Conservation (phyloP, 139 green algal species). For the Auxenochlorella pyrenoidosa region DNA sequence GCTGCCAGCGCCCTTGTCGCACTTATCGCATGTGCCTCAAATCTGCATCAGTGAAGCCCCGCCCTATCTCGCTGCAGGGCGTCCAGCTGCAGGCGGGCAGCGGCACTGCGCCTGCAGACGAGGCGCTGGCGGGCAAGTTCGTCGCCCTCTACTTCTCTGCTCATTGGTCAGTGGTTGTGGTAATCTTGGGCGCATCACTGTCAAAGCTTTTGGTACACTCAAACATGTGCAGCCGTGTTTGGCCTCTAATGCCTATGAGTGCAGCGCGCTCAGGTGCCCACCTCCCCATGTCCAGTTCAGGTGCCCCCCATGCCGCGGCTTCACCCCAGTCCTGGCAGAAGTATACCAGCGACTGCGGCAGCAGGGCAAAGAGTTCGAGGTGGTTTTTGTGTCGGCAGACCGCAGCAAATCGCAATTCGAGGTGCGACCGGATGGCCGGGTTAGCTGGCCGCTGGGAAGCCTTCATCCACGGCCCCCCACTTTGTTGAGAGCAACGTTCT, state of each 20-base stretch:
- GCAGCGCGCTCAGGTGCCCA: background rate
- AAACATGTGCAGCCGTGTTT: background rate
- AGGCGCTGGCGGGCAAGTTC: conserved; percentile 15
- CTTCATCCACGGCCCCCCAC: too few relatives aligned
- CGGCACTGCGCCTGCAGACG: background rate
- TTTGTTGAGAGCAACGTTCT: too few relatives aligned
- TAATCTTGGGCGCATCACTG: too few relatives aligned
- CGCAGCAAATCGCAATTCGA: background rate
- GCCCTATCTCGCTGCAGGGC: background rate
- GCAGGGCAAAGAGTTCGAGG: conserved; percentile 14
- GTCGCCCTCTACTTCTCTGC: conserved; percentile 39
- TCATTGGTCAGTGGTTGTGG: conserved; percentile 21
- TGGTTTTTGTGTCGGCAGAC: conserved; percentile 37
- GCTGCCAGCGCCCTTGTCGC: too few relatives aligned
- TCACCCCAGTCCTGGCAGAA: conserved; percentile 29
- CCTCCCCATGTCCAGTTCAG: background rate
- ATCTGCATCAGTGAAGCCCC: too few relatives aligned
- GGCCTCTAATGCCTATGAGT: background rate
- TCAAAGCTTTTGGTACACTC: background rate
- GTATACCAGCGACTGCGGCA: background rate
- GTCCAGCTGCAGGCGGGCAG: conserved; percentile 10
- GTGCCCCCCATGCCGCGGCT: conserved; percentile 36
- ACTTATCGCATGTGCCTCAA: too few relatives aligned
- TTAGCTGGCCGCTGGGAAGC: too few relatives aligned
- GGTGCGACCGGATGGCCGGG: background rate